phyloP scores from a whole-genome alignment of 1,284 basidiomycete species.

The Pulveroboletus ridleyi region DNA sequence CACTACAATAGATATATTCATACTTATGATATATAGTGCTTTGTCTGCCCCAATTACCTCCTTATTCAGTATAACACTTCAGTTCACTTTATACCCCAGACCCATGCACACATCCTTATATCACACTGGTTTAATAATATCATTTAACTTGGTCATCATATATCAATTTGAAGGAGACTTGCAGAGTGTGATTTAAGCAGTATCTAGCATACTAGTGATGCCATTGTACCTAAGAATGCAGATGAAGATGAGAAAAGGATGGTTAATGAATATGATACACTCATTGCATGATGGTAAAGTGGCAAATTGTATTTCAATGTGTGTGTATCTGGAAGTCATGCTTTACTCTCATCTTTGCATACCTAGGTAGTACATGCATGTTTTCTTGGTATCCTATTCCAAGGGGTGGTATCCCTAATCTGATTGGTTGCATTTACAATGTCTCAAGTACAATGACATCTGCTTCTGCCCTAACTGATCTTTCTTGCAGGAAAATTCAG shows the following conservation, averaged over 20 bases:
- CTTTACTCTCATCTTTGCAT: not conserved
- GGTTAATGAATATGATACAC: constrained; percentile 64
- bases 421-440: constrained; percentile 48
- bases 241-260: constrained; percentile 45
- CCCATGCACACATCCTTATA: constrained; percentile 65
- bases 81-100: constrained; percentile 59
- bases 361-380: constrained; percentile 26
- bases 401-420: constrained; percentile 49
- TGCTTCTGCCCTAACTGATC: not conserved
- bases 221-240: constrained; percentile 46
- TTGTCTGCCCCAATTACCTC: not conserved
- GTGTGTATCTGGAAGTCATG: constrained; percentile 14
- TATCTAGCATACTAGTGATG: constrained; percentile 63
- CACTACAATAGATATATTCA: too few species aligned
- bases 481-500: constrained; percentile 67
- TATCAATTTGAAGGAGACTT: constrained; percentile 59
- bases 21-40: too few species aligned
- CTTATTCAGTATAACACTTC: constrained; percentile 57
- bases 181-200: constrained; percentile 59
- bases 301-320: constrained; percentile 76
- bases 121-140: constrained; percentile 90
- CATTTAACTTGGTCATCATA: constrained; percentile 63
- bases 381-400: constrained; percentile 58
- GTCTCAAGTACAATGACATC: not conserved
- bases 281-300: constrained; percentile 71